These are phyloP conservation scores for Ganoderma meredithae DNA, from an alignment of 1,284 basidiomycete species.

Conservation along the genomic window DNA sequence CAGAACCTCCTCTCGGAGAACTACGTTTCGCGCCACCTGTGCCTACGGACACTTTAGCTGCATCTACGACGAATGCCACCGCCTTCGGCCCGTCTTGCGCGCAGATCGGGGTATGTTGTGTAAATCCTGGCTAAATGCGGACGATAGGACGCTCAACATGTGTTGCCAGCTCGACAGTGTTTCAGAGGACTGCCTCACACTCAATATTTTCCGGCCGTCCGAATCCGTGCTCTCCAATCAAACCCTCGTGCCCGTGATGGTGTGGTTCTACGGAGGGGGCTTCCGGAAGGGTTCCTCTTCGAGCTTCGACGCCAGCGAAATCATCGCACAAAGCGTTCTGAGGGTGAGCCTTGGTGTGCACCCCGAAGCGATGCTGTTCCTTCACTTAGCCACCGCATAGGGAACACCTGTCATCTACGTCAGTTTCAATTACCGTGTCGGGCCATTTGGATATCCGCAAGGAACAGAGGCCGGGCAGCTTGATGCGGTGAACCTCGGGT, in stretches of 20 bases:
- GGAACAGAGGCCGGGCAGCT: constrained; percentile 50
- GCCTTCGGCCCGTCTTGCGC: constrained; percentile 33
- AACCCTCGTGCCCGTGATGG: constrained; percentile 48
- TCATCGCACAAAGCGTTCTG: constrained; percentile 53
- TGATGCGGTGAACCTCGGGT: constrained; percentile 51
- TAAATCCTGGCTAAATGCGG: neutral
- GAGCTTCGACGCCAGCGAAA: constrained; percentile 48
- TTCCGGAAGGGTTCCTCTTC: constrained; percentile 33
- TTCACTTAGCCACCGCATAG: constrained; percentile 33
- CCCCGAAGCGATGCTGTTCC: neutral
- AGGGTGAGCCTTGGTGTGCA: constrained; percentile 41
- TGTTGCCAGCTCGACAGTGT: constrained; percentile 25
- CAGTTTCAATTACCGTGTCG: constrained; percentile 61
- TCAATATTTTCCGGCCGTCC: constrained; percentile 54
- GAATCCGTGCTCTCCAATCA: constrained; percentile 35
- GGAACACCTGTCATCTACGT: constrained; percentile 63
- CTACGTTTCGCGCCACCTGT: constrained; percentile 37
- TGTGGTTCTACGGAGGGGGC: constrained; percentile 42
- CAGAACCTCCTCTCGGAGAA: constrained; percentile 36
- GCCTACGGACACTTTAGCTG: constrained; percentile 16
- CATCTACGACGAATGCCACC: constrained; percentile 28
- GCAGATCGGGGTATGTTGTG: constrained; percentile 25
- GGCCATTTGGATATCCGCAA: constrained; percentile 57
- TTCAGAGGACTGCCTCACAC: constrained; percentile 54
- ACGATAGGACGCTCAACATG: neutral